A percentile compares a stretch with the other conserved stretches of the same genome.
These are phyloP conservation scores for Anisogramma anomala DNA, from an alignment of 2,329 filamentous ascomycete genomes.

Conservation along the genomic window DNA sequence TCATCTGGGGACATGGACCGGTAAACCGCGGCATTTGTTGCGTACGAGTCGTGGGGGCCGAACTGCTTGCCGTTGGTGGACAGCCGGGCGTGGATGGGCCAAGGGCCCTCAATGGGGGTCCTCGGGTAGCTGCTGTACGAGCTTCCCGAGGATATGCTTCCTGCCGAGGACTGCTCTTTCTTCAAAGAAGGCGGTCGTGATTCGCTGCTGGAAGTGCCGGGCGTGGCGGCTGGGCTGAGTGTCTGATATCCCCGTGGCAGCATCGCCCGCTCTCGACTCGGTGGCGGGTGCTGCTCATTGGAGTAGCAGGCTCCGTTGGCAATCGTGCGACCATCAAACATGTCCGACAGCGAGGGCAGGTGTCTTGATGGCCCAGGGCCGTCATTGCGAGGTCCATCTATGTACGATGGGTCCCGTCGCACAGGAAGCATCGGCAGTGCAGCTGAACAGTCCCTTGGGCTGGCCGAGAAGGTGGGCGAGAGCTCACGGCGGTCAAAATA, in stretches of 20 bases:
- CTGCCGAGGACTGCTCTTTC: constrained; percentile 34
- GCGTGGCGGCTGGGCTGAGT: constrained; percentile 20
- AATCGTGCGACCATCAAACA: constrained; percentile 29
- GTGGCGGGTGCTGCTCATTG: constrained; percentile 10
- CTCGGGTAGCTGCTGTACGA: constrained; percentile 29
- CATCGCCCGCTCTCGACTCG: constrained; percentile 11
- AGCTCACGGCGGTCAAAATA: constrained; percentile 26
- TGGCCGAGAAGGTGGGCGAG: constrained; percentile 20
- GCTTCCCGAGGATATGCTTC: constrained; percentile 31
- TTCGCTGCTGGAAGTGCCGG: constrained; percentile 19
- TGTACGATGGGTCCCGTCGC: constrained; percentile 17
- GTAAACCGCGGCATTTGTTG: constrained; percentile 2
- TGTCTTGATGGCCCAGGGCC: constrained; percentile 23
- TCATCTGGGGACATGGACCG: constrained; percentile 15
- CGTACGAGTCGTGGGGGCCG: constrained; percentile 7
- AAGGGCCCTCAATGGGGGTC: constrained; percentile 36
- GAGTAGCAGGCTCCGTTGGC: constrained; percentile 14
- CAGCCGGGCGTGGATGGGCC: constrained; percentile 45
- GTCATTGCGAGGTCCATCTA: constrained; percentile 21
- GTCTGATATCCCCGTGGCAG: constrained; percentile 13
- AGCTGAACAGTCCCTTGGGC: constrained; percentile 15
- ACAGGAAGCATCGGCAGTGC: constrained; percentile 17
- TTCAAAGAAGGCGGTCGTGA: constrained; percentile 30
- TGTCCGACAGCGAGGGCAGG: constrained; percentile 36
- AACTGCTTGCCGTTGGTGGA: constrained; percentile 23